A percentile compares a stretch with the other conserved stretches of the same genome.
Conservation (phyloP, 495 filamentous ascomycete genomes). For the Aspergillus carlsbadensis region DNA sequence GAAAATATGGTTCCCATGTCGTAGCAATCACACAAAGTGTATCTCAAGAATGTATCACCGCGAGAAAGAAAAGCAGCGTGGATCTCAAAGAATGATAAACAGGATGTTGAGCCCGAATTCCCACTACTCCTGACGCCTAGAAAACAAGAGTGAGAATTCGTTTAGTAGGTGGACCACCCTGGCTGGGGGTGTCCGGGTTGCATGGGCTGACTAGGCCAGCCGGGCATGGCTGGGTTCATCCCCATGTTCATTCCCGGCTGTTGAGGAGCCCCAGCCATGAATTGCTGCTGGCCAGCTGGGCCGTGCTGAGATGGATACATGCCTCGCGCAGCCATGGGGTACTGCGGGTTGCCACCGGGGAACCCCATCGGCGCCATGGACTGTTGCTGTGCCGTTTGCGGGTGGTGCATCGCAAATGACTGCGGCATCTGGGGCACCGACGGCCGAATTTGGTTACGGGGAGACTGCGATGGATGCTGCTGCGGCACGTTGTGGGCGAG, state of each 20-base stretch:
- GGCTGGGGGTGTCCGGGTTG: conserved; percentile 45
- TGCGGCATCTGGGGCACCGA: conserved; percentile 43
- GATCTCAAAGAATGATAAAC: conserved; percentile 5
- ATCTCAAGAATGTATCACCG: conserved; percentile 24
- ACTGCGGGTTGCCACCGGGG: conserved; percentile 36
- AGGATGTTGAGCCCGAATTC: conserved; percentile 17
- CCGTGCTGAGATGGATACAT: conserved; percentile 45
- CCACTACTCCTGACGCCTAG: conserved; percentile 25
- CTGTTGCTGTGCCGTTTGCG: conserved; percentile 60
- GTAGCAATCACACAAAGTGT: conserved; percentile 25
- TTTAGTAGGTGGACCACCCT: conserved; percentile 45
- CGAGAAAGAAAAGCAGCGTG: conserved; percentile 21
- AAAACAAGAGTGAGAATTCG: neutral
- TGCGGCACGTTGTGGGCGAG: conserved; percentile 34
- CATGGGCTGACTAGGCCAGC: conserved; percentile 43
- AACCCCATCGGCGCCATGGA: conserved; percentile 47
- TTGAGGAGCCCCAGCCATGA: conserved; percentile 40
- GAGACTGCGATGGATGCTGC: conserved; percentile 48
- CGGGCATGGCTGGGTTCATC: conserved; percentile 42
- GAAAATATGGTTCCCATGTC: conserved; percentile 33
- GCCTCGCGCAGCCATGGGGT: conserved; percentile 36
- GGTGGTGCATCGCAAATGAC: conserved; percentile 50
- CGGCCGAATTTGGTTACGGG: conserved; percentile 46
- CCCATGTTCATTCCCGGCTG: conserved; percentile 40
- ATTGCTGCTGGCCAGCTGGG: conserved; percentile 41